Evolutionary conservation across 371 early-diverging fungal species (phyloP), one percentile per base, ranked within the genome.

Genomic region (Mortierella sp.): DNA sequence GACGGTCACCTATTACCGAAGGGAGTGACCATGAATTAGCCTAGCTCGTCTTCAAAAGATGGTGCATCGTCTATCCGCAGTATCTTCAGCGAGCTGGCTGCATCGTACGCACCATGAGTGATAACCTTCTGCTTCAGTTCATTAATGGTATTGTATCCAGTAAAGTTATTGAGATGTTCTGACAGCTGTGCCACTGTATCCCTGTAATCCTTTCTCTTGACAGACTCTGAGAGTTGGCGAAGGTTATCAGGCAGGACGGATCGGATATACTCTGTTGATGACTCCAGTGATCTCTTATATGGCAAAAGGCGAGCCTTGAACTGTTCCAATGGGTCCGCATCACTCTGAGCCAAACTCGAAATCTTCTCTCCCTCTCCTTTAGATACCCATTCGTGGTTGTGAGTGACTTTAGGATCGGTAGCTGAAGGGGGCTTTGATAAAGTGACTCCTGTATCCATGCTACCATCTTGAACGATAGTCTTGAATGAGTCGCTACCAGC

Each of bases 71-170:
- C 26, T 46, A 7, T 1, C 29, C 15, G 3, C 45, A 30, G 23
- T 45, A 25, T 50, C 18, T 25, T 30, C 26, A 6, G 51, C 50
- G 37, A 37, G 37, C 9, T 9, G n/a, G n/a, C n/a, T n/a, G n/a
- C n/a, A n/a, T n/a, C n/a, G n/a, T 9, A 37, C 56, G 64, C 86
- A 85, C 94, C 91, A 83, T 89, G 84, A 11, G 86, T 81, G 7
- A 88, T 83, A 1, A 97, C 96, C 50, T 85, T 84, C 51, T 80
- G 50, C 74, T 96, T 96, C 11, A 94, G 84, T 3, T 84, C 70
- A 57, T 92, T 91, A 47, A 97, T 92, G 28, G 88, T 84, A 62
- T 88, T 85, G 70, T 96, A 96, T 12, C 97, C 96, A 15, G 98
- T 96, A 18, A 92, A 72, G 57, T 86, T 85, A 75, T 97, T 96